Base-by-base conservation (phyloP, 495 filamentous ascomycete genomes). In the Neurospora sp. region DNA sequence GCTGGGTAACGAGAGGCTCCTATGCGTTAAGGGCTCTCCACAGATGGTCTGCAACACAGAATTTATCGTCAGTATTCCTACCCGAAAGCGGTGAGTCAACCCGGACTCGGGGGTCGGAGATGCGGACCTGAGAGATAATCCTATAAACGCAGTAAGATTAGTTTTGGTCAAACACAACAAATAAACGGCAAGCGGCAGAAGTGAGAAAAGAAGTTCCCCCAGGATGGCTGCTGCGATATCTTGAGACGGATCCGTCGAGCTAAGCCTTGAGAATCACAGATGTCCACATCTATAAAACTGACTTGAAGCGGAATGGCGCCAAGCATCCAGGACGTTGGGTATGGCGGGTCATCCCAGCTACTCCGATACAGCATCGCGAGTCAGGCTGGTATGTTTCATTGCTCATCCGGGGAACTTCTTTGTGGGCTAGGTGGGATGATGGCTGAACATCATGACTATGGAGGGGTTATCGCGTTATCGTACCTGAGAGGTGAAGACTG, bases 401-500 rank as follows among this genome's bases (percentile, higher is more conserved):
- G 12, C 54, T 27, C 54, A 31, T 62, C 54, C 27, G 54, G 54
- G 54, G 54, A 31, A 62, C 23, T 62, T 62, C 54, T 62, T 62
- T 59, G 48, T 59, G 23, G 12, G 10, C 44, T 59, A 23, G 46
- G 48, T 59, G 35, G 11, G 23, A 54, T 54, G 54, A 12, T 31
- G 54, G 20, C 54, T 59, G 27, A 27, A 31, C 12, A 31, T 31
- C 27, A 62, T 31, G 23, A 62, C 54, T 8, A 18, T 31, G 72
- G 31, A 54, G 10, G 35, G 69, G 35, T 38, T 70, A 27, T 20
- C 70, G 72, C 69, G 69, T 39, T 44, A 71, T 83, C 89, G 75
- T 93, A 96, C 93, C 92, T 97, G 94, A 85, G 94, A 97, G 87
- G 94, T 98, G 88, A 95, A 98, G 84, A 92, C 88, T 81, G 94